phyloP scores from a whole-genome alignment of 2,329 filamentous ascomycete species.

The Diplodia mutila region DNA sequence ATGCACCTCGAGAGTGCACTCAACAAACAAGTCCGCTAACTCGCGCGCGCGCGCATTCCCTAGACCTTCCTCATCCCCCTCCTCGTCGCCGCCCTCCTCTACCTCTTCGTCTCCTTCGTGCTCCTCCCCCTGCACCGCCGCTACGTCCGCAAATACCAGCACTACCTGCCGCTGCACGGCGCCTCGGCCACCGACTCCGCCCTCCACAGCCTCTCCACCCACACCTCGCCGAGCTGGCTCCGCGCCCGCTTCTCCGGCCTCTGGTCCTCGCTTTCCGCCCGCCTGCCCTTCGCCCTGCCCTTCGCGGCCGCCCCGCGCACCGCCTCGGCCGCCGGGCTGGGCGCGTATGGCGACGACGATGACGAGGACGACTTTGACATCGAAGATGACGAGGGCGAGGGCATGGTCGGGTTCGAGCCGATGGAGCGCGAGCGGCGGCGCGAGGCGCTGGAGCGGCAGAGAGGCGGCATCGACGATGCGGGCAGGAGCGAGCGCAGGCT shows the following conservation, averaged over 20 bases:
- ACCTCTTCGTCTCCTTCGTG: conserved; percentile 46
- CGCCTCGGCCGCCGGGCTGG: not conserved
- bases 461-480: conserved; percentile 32
- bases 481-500: conserved; percentile 63
- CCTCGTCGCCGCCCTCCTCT: conserved; percentile 48
- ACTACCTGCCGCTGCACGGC: conserved; percentile 48
- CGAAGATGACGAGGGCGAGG: conserved; percentile 51
- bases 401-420: conserved; percentile 51
- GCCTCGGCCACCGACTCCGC: not conserved
- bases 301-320: conserved; percentile 14
- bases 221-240: conserved; percentile 34
- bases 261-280: not conserved
- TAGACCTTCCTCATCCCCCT: conserved; percentile 53
- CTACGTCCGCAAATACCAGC: conserved; percentile 49
- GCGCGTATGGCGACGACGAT: conserved; percentile 6
- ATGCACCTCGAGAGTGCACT: not conserved
- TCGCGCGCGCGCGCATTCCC: not conserved
- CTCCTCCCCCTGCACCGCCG: conserved; percentile 50
- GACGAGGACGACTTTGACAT: conserved; percentile 35
- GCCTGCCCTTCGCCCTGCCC: conserved; percentile 20
- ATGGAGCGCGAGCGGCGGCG: conserved; percentile 39
- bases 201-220: conserved; percentile 33
- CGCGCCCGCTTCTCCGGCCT: conserved; percentile 37
- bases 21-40: conserved; percentile 17
- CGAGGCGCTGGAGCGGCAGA: conserved; percentile 44